Evolutionary conservation across 2,329 filamentous ascomycete species (phyloP).

Genomic region (Clarireedia sp.): DNA sequence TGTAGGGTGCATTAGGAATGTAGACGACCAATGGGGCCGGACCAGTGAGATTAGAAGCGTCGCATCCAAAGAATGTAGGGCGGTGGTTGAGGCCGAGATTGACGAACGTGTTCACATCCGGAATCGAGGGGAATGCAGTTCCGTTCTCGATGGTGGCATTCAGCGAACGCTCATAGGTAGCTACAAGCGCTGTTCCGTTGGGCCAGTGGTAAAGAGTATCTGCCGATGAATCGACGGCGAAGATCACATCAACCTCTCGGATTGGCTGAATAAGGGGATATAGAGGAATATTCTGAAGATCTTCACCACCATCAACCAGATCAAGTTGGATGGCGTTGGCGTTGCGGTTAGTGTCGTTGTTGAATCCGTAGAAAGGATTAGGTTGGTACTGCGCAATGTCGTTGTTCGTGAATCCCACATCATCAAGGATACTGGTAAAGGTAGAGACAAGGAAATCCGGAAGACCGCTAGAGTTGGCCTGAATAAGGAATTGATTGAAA

Average conservation of each 20-base stretch:
- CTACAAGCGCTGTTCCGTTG: conserved; percentile 66
- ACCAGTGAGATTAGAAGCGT: conserved; percentile 52
- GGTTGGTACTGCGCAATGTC: conserved; percentile 69
- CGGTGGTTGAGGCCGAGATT: conserved; percentile 66
- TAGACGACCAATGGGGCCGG: conserved; percentile 71
- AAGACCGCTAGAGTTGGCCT: conserved; percentile 46
- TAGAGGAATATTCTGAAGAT: conserved; percentile 71
- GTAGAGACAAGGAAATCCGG: conserved; percentile 40
- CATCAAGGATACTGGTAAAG: conserved; percentile 46
- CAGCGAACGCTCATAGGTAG: conserved; percentile 62
- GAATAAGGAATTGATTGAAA: conserved; percentile 71
- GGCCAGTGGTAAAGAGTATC: conserved; percentile 65
- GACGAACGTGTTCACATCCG: conserved; percentile 69
- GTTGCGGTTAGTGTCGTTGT: conserved; percentile 50
- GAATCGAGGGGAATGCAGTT: conserved; percentile 64
- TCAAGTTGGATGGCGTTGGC: conserved; percentile 48
- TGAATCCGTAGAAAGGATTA: conserved; percentile 67
- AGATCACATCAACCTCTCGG: conserved; percentile 71
- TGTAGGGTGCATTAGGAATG: conserved; percentile 78
- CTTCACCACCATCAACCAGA: conserved; percentile 71
- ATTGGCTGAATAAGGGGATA: conserved; percentile 67
- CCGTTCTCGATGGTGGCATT: conserved; percentile 52
- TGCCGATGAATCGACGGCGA: conserved; percentile 70
- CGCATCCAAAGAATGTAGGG: conserved; percentile 76
- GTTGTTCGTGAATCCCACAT: conserved; percentile 50